phyloP scores from a whole-genome alignment of 169 alveolate species.

The Plasmodium yoelii region DNA sequence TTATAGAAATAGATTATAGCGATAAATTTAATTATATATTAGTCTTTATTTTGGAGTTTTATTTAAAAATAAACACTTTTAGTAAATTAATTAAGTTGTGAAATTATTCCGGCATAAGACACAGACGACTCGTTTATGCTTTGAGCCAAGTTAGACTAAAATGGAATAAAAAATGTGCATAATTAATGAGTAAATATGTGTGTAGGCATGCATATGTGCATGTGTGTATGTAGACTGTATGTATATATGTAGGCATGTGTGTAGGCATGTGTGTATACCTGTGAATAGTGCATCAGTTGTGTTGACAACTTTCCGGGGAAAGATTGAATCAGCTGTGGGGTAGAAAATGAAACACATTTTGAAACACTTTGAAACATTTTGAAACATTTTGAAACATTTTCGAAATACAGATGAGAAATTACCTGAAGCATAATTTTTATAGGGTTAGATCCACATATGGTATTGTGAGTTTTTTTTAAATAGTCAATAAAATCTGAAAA shows the following conservation, averaged over 20 bases:
- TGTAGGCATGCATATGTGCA: too few relatives aligned
- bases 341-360: too few relatives aligned
- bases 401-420: too few relatives aligned
- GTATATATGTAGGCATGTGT: too few relatives aligned
- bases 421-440: slow-evolving; percentile 89
- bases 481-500: slow-evolving; percentile 87
- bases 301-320: slow-evolving; percentile 42
- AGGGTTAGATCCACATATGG: slow-evolving; percentile 97
- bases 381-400: too few relatives aligned
- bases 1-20: too few relatives aligned
- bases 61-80: too few relatives aligned
- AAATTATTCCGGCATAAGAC: slow-evolving; percentile 90
- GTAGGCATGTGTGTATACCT: too few relatives aligned
- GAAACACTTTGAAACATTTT: too few relatives aligned
- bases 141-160: slow-evolving; percentile 87
- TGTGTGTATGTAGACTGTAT: too few relatives aligned
- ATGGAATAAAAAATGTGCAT: slow-evolving; percentile 62
- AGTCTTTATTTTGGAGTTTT: too few relatives aligned
- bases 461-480: slow-evolving; percentile 91
- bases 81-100: slow-evolving; percentile 19
- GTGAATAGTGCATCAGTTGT: slow-evolving; percentile 57
- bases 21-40: too few relatives aligned
- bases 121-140: slow-evolving; percentile 88
- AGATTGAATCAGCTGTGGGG: slow-evolving; percentile 24
- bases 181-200: background rate